Percentiles rank a stretch among this genome's conserved stretches.
phyloP scores from a whole-genome alignment of 495 filamentous ascomycete species.

The Penicillium macrosclerotiorum region DNA sequence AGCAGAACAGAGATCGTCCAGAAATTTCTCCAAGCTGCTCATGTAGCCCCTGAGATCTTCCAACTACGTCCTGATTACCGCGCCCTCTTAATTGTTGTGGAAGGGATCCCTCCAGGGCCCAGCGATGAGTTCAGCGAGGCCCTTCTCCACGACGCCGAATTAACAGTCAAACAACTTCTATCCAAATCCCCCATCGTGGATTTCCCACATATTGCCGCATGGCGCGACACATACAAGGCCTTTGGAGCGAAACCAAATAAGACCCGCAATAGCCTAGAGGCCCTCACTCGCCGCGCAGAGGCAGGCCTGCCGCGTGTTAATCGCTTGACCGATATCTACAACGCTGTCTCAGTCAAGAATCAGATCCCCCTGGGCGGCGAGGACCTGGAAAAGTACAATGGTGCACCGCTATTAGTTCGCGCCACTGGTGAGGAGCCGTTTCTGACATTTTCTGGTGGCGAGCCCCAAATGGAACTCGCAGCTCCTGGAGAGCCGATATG shows the following conservation, averaged over 20 bases:
- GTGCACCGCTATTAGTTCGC: constrained; percentile 25
- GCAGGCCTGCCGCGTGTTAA: constrained; percentile 30
- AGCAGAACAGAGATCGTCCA: constrained; percentile 4
- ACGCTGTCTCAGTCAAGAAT: constrained; percentile 35
- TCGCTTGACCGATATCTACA: constrained; percentile 36
- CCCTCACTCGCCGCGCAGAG: constrained; percentile 30
- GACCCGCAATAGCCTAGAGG: constrained; percentile 28
- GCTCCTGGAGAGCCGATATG: constrained; percentile 27
- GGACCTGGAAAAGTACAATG: constrained; percentile 33
- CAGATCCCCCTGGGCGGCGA: constrained; percentile 33
- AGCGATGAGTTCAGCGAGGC: constrained; percentile 16
- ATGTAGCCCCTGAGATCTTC: constrained; percentile 17
- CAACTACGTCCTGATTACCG: constrained; percentile 23
- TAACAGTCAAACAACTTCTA: background rate
- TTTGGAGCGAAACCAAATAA: constrained; percentile 26
- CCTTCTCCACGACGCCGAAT: constrained; percentile 15
- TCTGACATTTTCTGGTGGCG: constrained; percentile 22
- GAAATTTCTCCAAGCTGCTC: constrained; percentile 13
- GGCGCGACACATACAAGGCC: constrained; percentile 22
- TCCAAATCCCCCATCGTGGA: constrained; percentile 11
- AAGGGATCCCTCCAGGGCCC: constrained; percentile 19
- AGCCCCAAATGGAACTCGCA: constrained; percentile 19
- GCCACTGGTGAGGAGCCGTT: constrained; percentile 29
- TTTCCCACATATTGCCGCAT: constrained; percentile 26
- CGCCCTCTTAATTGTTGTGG: constrained; percentile 21